Conservation (phyloP, 495 filamentous ascomycete genomes). For the Penicillium riverlandense region DNA sequence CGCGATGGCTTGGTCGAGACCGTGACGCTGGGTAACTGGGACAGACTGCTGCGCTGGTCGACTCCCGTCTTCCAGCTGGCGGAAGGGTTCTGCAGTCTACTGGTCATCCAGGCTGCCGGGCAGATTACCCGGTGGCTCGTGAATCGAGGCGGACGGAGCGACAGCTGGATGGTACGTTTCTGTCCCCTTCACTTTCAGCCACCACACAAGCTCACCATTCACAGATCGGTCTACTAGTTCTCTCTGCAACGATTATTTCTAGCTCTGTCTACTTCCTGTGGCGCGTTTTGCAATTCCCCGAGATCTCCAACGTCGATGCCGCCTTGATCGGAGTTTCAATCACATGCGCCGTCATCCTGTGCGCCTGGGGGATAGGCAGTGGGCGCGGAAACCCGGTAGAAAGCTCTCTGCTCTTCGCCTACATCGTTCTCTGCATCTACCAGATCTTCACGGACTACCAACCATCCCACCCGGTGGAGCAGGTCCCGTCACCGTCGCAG, state of each 20-base stretch:
- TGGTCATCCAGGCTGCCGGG: conserved; percentile 91
- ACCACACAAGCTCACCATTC: conserved; percentile 11
- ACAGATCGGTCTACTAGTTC: conserved; percentile 79
- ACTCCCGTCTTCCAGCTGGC: conserved; percentile 92
- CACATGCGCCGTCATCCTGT: conserved; percentile 84
- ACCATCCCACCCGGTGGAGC: conserved; percentile 57
- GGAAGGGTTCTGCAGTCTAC: conserved; percentile 91
- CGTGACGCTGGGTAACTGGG: conserved; percentile 78
- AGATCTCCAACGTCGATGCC: conserved; percentile 89
- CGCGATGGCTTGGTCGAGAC: conserved; percentile 70
- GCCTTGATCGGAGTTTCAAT: conserved; percentile 86
- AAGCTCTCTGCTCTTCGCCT: conserved; percentile 91
- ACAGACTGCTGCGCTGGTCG: conserved; percentile 81
- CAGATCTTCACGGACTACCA: conserved; percentile 99
- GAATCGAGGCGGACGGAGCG: conserved; percentile 76
- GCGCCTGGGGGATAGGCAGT: conserved; percentile 89
- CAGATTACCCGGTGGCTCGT: conserved; percentile 96
- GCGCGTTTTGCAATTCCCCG: conserved; percentile 87
- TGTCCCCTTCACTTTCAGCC: background rate
- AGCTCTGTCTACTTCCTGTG: conserved; percentile 94
- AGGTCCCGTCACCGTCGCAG: conserved; percentile 45
- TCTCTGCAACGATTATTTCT: conserved; percentile 85
- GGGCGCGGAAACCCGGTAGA: conserved; percentile 94
- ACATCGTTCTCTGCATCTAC: conserved; percentile 94
- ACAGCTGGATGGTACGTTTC: conserved; percentile 88